Conservation (phyloP, 129 eudicot genomes). For the Solidago caesia region DNA sequence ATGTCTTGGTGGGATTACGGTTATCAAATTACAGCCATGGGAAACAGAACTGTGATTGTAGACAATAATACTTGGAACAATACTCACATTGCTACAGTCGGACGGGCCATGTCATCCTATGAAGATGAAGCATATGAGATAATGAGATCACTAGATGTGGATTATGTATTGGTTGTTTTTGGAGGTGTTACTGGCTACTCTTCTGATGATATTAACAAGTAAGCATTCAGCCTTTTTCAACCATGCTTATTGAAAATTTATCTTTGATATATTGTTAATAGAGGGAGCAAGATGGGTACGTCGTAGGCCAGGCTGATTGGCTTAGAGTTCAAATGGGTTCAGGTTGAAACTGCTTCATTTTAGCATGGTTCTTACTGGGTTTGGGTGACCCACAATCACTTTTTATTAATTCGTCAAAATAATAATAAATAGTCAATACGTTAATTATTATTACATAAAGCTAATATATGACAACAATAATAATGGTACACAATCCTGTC, state of each 20-base stretch:
- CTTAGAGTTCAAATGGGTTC: neutral
- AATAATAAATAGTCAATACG: neutral
- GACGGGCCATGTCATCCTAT: constrained; percentile 91
- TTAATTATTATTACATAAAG: neutral
- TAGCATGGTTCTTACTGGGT: neutral
- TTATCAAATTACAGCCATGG: constrained; percentile 95
- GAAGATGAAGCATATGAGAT: constrained; percentile 97
- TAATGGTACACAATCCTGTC: too few species aligned
- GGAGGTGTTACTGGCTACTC: constrained; percentile 99
- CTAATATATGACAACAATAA: too few species aligned
- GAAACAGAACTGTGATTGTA: constrained; percentile 88
- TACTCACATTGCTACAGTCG: constrained; percentile 93
- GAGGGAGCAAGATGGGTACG: neutral
- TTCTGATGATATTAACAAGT: constrained; percentile 97
- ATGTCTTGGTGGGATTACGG: constrained; percentile 99
- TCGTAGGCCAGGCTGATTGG: neutral
- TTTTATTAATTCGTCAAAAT: neutral
- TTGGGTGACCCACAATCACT: neutral
- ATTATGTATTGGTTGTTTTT: constrained; percentile 87
- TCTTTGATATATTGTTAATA: neutral
- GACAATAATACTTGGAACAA: constrained; percentile 96
- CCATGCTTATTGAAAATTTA: neutral
- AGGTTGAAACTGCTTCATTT: neutral
- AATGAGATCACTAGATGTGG: constrained; percentile 83
- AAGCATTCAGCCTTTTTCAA: constrained; percentile 23